Evolutionary conservation across 495 filamentous ascomycete species (phyloP), one percentile per base, ranked within the genome.

Genomic region (Letharia lupina): DNA sequence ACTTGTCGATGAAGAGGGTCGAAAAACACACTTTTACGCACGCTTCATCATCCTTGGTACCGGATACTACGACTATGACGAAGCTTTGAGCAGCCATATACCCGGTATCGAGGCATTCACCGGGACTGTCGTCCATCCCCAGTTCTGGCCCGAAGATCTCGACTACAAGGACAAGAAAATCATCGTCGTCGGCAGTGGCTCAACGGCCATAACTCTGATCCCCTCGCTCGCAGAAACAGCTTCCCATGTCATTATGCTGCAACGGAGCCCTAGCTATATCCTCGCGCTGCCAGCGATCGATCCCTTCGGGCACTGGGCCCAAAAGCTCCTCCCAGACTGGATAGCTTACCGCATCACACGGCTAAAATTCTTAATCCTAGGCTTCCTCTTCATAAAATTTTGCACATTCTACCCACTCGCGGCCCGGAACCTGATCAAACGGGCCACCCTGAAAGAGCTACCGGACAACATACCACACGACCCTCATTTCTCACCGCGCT

Each of bases 51-150:
- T 65, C 18, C 18, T 65, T 5, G 40, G 63, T 15, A 65, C 63
- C 18, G 63, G 63, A 15, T 65, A 65, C 41, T 65, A 65, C 52
- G 54, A 65, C 54, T 65, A 65, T n/a, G 54, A 60, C 33, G 54
- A 65, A 12, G 41, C 63, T 7, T 39, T 65, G 20, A 47, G 41
- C 41, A 65, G 18, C 41, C n/a, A 42, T 7, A 40, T 65, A 1
- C 13, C 63, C 9, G 54, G 56, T 15, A 60, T 65, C n/a, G 41
- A 48, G 20, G 13, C 20, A 1, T 65, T 60, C 63, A 60, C 44
- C 9, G 56, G 56, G 0, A 40, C 28, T 1, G 41, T 65, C 11
- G 5, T 60, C 40, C 63, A 65, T 37, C 63, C 63, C 6, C 63
- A 65, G 33, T 65, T 50, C n/a, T 65, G 63, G 63, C 63, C 63